A percentile compares a stretch with the other conserved stretches of the same genome.
Conservation (phyloP, 2,329 filamentous ascomycete species). For the Diplodia seriata region DNA sequence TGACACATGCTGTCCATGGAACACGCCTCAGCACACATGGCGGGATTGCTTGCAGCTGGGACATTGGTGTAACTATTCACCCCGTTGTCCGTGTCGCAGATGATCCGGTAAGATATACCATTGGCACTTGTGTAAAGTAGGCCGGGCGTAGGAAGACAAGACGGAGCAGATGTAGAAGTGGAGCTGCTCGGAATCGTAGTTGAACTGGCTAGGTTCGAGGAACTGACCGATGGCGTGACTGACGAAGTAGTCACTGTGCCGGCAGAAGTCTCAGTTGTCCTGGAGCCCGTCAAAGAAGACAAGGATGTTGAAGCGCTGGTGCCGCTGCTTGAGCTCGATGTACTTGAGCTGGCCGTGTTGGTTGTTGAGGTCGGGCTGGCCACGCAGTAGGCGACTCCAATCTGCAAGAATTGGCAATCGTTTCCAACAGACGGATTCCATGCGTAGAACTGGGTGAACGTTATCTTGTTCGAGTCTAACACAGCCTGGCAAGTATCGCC, state of each 20-base stretch:
- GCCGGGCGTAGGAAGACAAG: not conserved
- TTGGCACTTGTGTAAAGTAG: not conserved
- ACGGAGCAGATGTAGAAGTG: not conserved
- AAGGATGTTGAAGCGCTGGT: not conserved
- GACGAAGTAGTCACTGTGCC: not conserved
- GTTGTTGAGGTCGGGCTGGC: too few species aligned
- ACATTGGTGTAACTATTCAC: not conserved
- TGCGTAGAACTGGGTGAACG: too few species aligned
- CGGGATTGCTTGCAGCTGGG: not conserved
- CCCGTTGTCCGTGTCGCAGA: constrained; percentile 6
- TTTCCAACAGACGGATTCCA: too few species aligned
- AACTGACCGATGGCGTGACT: not conserved
- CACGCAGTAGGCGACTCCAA: too few species aligned
- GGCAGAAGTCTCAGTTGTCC: not conserved
- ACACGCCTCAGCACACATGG: constrained; percentile 6
- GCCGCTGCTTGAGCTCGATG: not conserved
- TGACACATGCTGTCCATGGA: not conserved
- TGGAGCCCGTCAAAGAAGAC: not conserved
- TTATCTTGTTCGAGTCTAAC: too few species aligned
- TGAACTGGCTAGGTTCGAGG: not conserved
- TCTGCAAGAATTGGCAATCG: too few species aligned
- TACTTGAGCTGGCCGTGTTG: not conserved
- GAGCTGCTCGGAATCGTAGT: not conserved
- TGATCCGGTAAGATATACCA: constrained; percentile 2
- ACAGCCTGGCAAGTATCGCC: too few species aligned